A percentile compares a stretch with the other conserved stretches of the same genome.
Conservation (phyloP, 2,329 filamentous ascomycete species). For the Aspergillus oerlinghausenensis region DNA sequence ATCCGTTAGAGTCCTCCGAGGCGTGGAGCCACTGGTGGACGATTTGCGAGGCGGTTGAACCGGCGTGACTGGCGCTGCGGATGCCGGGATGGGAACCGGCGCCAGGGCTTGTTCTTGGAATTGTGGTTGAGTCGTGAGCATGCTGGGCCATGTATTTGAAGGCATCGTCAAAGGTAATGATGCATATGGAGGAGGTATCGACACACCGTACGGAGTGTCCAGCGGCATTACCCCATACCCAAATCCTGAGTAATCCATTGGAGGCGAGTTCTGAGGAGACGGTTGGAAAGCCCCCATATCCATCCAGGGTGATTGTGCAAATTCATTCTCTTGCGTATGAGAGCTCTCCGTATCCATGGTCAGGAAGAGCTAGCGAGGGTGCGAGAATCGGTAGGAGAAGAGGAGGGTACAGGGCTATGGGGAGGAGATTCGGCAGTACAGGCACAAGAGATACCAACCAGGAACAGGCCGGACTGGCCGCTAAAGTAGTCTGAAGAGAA, state of each 20-base stretch:
- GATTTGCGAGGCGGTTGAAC: slow-evolving; percentile 31
- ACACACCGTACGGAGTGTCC: slow-evolving; percentile 51
- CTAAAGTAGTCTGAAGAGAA: slow-evolving; percentile 4
- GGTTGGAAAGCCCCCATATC: slow-evolving; percentile 42
- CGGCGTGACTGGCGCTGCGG: slow-evolving; percentile 50
- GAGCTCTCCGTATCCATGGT: slow-evolving; percentile 44
- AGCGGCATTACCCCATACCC: slow-evolving; percentile 61
- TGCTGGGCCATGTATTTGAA: slow-evolving; percentile 69
- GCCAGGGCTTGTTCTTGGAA: slow-evolving; percentile 61
- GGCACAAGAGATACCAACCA: slow-evolving; percentile 11
- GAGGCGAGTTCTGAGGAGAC: slow-evolving; percentile 62
- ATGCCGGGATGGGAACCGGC: slow-evolving; percentile 48
- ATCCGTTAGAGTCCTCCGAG: slow-evolving; percentile 83
- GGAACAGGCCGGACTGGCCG: slow-evolving; percentile 5
- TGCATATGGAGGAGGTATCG: slow-evolving; percentile 54
- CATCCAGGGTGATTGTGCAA: slow-evolving; percentile 43
- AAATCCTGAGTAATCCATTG: slow-evolving; percentile 64
- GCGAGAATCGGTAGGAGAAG: not conserved
- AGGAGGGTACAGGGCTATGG: not conserved
- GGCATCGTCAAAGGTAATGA: slow-evolving; percentile 68
- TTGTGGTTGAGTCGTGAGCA: slow-evolving; percentile 67
- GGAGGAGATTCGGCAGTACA: not conserved
- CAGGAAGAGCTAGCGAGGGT: slow-evolving; percentile 2
- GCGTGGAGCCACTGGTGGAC: slow-evolving; percentile 52
- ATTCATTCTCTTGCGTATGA: slow-evolving; percentile 42